Percentiles rank a stretch among this genome's conserved stretches.
Evolutionary conservation across 441 rosid species (phyloP).

Genomic region (Adansonia madagascariensis): DNA sequence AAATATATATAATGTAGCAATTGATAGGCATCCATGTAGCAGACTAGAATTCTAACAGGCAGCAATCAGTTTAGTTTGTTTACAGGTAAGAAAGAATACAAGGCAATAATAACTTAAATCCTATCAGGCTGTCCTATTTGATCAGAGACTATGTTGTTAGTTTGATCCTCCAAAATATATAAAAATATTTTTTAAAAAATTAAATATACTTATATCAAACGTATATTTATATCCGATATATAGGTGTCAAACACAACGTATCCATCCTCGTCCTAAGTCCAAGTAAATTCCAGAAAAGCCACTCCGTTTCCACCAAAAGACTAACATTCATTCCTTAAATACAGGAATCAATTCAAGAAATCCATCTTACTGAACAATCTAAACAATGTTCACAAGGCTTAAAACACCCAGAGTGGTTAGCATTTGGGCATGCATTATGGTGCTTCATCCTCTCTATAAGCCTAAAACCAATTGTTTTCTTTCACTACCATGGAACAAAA

Average conservation of each 20-base stretch:
- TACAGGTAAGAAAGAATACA: no score
- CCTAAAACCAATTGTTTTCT: conserved; percentile 14
- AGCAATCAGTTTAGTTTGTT: not conserved
- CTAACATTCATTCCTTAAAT: not conserved
- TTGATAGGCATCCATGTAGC: not conserved
- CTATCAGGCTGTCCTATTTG: no score
- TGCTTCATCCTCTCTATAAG: conserved; percentile 22
- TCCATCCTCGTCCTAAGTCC: no score
- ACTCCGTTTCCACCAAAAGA: not conserved
- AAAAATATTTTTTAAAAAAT: no score
- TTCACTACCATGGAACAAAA: conserved; percentile 19
- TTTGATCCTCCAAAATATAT: no score
- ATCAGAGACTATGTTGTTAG: no score
- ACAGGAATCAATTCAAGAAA: not conserved
- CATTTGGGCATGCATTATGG: conserved; percentile 1
- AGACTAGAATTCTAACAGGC: not conserved
- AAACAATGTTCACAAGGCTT: not conserved
- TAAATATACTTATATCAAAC: no score
- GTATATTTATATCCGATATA: no score
- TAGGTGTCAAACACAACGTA: no score
- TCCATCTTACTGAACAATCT: not conserved
- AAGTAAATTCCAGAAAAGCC: no score
- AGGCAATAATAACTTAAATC: no score
- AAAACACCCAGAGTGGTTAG: not conserved
- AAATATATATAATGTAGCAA: not conserved